Evolutionary conservation across 495 filamentous ascomycete species (phyloP), one percentile per base, ranked within the genome.

Genomic region (Lophiostoma macrostomum): DNA sequence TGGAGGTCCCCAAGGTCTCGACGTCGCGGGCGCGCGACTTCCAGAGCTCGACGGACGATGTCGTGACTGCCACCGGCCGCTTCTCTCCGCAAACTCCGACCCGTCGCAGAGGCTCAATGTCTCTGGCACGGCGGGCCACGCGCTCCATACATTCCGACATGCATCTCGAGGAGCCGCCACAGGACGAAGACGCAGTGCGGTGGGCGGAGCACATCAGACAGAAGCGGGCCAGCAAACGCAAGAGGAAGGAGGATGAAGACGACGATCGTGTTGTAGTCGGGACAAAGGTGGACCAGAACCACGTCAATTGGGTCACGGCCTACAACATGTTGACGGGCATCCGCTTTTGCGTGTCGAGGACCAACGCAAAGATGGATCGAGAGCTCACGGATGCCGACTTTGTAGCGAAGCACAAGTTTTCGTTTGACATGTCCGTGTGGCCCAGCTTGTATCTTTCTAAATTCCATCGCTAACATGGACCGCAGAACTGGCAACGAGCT

Each of bases 301-400:
- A 99, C 68, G 88, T 87, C 40, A 99, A 99, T 70, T 99, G 89
- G 84, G 89, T 95, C 16, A 96, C 88, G 5, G 91, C 94, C 28
- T 99, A 99, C 71, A 97, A 99, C 71, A 99, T 99, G 93, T 80
- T 99, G 71, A 97, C 93, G 3, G 93, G 93, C 47, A 99, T 99
- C 62, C 89, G 93, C 35, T 96, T 99, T 59, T 86, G 88, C 20
- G 94, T 99, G 4, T 96, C 91, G 50, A 80, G 93, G 51, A 95
- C 93, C 50, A 96, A 99, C 67, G 93, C 94, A 16, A 99, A 99
- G 73, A 80, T 96, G 70, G 88, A 96, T 71, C 82, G 90, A 50
- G 79, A 87, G 39, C 67, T 97, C 57, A 93, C 86, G 12, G 85
- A 91, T 60, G 86, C 82, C 28, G 94, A 99, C 73, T 99, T 99